Evolutionary conservation across 768 basidiomycete species (phyloP).

Genomic region (Candolleomyces eurysporus): DNA sequence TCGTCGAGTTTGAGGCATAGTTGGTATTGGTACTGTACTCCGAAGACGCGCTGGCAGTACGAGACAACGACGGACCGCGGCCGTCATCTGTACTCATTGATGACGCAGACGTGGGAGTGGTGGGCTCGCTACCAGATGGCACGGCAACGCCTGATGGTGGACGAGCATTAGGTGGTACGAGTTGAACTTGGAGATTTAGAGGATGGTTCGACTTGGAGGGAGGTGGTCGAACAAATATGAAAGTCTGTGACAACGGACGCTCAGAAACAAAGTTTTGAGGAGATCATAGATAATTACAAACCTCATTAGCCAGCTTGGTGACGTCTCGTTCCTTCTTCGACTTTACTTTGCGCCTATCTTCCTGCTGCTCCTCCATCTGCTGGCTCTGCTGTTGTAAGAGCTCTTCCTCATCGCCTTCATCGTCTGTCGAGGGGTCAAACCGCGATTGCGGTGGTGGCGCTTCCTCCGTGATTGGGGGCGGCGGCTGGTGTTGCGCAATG

Average conservation of each 20-base stretch:
- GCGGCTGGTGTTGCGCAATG: not conserved
- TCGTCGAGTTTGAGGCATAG: slow-evolving; percentile 35
- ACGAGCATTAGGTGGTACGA: slow-evolving; percentile 68
- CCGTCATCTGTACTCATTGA: slow-evolving; percentile 38
- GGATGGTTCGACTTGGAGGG: slow-evolving; percentile 84
- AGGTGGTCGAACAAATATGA: slow-evolving; percentile 90
- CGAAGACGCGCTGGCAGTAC: slow-evolving; percentile 44
- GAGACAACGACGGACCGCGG: slow-evolving; percentile 24
- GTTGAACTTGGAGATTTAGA: slow-evolving; percentile 88
- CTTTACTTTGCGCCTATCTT: slow-evolving; percentile 10
- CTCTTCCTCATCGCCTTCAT: slow-evolving; percentile 26
- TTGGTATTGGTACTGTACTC: slow-evolving; percentile 33
- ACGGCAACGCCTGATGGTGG: slow-evolving; percentile 31
- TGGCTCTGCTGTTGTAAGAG: slow-evolving; percentile 11
- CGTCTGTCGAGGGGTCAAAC: slow-evolving; percentile 24
- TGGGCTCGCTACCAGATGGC: slow-evolving; percentile 9
- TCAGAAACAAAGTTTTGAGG: not conserved
- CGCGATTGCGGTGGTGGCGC: slow-evolving; percentile 21
- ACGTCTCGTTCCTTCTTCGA: slow-evolving; percentile 23
- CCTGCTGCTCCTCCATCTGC: slow-evolving; percentile 11
- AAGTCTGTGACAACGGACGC: slow-evolving; percentile 51
- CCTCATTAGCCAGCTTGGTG: slow-evolving; percentile 27
- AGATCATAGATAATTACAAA: slow-evolving; percentile 12
- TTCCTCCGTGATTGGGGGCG: slow-evolving; percentile 18
- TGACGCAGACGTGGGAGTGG: slow-evolving; percentile 26